Evolutionary conservation across 2,329 filamentous ascomycete genomes (phyloP).

Genomic region (Aureobasidium melanogenum): DNA sequence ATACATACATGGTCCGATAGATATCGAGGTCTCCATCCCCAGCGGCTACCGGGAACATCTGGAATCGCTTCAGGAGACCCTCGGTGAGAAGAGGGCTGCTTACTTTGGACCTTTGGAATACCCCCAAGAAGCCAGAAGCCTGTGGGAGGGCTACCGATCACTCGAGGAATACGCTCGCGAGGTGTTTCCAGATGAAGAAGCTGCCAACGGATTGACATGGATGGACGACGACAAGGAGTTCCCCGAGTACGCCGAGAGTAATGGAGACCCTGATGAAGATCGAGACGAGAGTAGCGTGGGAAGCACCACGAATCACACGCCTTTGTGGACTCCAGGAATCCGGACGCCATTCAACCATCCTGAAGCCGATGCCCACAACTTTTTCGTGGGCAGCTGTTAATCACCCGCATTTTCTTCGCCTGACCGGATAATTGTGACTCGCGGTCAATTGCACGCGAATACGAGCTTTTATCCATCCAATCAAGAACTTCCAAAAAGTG

Average conservation of each 20-base stretch:
- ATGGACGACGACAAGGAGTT: conserved; percentile 51
- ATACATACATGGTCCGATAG: conserved; percentile 71
- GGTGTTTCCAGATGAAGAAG: conserved; percentile 89
- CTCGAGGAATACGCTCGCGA: conserved; percentile 92
- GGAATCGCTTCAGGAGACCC: conserved; percentile 52
- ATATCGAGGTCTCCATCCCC: conserved; percentile 78
- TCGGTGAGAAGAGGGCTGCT: conserved; percentile 50
- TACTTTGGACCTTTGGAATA: conserved; percentile 55
- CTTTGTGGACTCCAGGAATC: conserved; percentile 12
- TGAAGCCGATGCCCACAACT: conserved; percentile 12
- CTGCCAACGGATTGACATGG: conserved; percentile 88
- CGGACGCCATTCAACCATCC: conserved; percentile 15
- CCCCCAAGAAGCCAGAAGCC: conserved; percentile 63
- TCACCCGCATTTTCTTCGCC: neutral
- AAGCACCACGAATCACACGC: conserved; percentile 11
- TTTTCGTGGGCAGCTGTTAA: conserved; percentile 16
- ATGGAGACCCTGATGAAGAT: conserved; percentile 16
- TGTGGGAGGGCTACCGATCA: conserved; percentile 87
- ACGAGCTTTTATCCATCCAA: neutral
- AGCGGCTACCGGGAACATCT: conserved; percentile 83
- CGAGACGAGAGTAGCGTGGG: conserved; percentile 2
- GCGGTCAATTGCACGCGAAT: neutral
- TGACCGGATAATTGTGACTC: neutral
- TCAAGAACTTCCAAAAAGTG: neutral
- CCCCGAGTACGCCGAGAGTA: conserved; percentile 14